Evolutionary conservation across 129 eudicot genomes (phyloP).

Genomic region (Dittrichia graveolens): DNA sequence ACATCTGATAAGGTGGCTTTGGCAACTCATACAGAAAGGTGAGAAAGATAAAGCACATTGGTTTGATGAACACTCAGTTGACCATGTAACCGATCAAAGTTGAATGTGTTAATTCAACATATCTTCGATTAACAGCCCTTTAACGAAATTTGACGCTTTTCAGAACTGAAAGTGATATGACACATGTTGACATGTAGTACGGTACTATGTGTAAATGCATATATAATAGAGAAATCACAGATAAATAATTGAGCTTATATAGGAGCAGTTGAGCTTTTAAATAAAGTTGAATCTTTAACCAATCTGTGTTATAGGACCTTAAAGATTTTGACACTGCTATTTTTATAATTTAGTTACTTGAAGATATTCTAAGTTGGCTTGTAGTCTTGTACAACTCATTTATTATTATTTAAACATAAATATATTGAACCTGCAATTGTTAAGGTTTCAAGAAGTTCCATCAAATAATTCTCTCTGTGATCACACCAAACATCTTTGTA

Average conservation of each 20-base stretch:
- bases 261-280: slow-evolving; percentile 31
- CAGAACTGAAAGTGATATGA: too few relatives aligned
- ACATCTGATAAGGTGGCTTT: slow-evolving; percentile 5
- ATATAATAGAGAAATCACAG: neutral
- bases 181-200: neutral
- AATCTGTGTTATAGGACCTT: neutral
- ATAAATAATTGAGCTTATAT: slow-evolving; percentile 13
- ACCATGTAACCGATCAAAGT: neutral
- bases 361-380: slow-evolving; percentile 24
- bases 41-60: neutral
- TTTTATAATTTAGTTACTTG: slow-evolving; percentile 9
- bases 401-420: neutral
- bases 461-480: slow-evolving; percentile 24
- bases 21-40: neutral
- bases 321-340: slow-evolving; percentile 26
- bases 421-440: slow-evolving; percentile 10
- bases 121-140: too few relatives aligned
- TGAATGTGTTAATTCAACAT: neutral
- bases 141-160: too few relatives aligned
- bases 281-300: neutral
- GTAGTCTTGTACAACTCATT: slow-evolving; percentile 33
- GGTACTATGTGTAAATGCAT: slow-evolving; percentile 8
- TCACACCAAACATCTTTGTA: slow-evolving; percentile 22
- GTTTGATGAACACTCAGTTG: slow-evolving; percentile 6
- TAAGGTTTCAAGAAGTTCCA: slow-evolving; percentile 3